Conservation (phyloP, 2,329 filamentous ascomycete genomes). For the Penicillium occitanis region DNA sequence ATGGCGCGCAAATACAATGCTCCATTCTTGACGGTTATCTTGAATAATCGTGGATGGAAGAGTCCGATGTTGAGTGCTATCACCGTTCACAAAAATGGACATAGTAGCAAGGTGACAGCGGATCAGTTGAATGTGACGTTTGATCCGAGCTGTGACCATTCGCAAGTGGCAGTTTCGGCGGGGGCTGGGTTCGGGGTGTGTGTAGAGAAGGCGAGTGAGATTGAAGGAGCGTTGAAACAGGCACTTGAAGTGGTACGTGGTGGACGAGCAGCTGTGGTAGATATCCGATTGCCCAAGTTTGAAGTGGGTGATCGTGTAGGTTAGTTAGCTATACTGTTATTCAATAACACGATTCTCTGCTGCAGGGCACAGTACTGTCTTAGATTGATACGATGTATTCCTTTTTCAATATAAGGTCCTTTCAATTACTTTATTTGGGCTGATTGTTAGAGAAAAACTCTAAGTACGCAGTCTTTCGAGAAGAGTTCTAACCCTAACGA, state of each 20-base stretch:
- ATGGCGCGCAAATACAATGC: conserved; percentile 4
- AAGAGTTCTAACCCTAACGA: background rate
- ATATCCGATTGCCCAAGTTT: background rate
- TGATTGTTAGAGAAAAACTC: background rate
- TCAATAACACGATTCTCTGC: background rate
- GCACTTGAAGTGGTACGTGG: background rate
- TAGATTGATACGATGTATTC: background rate
- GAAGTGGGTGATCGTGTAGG: background rate
- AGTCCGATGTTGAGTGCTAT: conserved; percentile 4
- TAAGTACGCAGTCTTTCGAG: background rate
- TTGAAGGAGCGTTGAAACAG: background rate
- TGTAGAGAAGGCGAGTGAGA: background rate
- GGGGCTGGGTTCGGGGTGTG: background rate
- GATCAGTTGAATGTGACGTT: background rate
- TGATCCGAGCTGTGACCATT: background rate
- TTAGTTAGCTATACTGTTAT: background rate
- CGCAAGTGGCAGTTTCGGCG: background rate
- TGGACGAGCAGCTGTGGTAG: background rate
- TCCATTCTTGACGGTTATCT: conserved; percentile 2
- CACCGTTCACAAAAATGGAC: background rate
- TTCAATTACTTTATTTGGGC: background rate
- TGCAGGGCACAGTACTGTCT: background rate
- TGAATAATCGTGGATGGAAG: conserved; percentile 13
- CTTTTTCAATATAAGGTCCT: background rate
- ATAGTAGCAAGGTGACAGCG: background rate